Evolutionary conservation across 768 basidiomycete genomes (phyloP), one percentile per base, ranked within the genome.

Genomic region (Lactifluus subvellereus): DNA sequence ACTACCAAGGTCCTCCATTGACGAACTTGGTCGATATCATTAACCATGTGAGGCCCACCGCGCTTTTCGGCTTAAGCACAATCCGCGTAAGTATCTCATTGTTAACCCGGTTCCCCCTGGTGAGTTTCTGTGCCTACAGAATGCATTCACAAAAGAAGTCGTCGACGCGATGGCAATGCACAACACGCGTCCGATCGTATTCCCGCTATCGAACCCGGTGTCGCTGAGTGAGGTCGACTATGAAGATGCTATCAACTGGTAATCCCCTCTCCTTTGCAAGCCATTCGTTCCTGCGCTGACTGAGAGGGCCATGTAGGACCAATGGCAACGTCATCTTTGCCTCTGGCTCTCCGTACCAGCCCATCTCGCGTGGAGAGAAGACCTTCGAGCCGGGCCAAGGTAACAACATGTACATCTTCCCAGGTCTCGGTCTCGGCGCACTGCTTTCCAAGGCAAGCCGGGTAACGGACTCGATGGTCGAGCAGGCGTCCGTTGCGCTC

Each of bases 331-430:
- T 88, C 18, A 84, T 97, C 61, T 97, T 94, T 71, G 94, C 95
- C 0, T 87, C 85, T 50, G 94, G 94, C 2, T 90, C 88, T 30
- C 94, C 94, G 6, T 97, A 94, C 82, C 80, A 82, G 18, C 77
- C 81, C 54, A 79, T 87, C 67, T 69, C 75, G 60, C 87, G 78
- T 74, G 74, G 79, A 43, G 86, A 84, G 37, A 77, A 76, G 58
- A 80, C 68, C 37, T 77, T 87, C 66, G 86, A 87, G 67, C 87
- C 95, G 0, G 91, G 91, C 27, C 95, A 97, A 75, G 93, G 94
- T 35, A 97, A 96, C 73, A 98, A 96, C 74, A 94, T 94, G 90
- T 90, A 89, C 73, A 87, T 89, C 71, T 87, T 87, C 80, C 85
- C 85, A 42, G 83, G 89, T 50, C 77, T 92, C 66, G 94, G 91